Conservation (phyloP, 2,329 filamentous ascomycete species). For the Simplicillium sp. region DNA sequence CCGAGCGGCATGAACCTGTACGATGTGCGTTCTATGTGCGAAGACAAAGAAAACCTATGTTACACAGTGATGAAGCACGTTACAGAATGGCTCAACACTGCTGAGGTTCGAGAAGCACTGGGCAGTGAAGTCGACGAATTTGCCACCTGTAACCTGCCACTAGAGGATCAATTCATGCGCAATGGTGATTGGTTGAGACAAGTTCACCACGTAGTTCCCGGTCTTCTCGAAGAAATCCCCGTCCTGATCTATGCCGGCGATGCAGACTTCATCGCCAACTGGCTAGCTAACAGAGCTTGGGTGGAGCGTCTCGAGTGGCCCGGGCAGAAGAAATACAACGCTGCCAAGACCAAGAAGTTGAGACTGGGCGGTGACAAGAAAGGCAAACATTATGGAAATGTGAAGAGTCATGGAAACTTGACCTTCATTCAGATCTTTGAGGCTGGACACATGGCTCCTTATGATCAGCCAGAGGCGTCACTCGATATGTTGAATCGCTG, state of each 20-base stretch:
- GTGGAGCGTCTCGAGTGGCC: constrained; percentile 88
- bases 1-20: constrained; percentile 90
- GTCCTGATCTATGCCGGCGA: constrained; percentile 91
- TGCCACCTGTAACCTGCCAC: constrained; percentile 97
- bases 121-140: constrained; percentile 84
- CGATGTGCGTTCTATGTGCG: constrained; percentile 84
- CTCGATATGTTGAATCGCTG: constrained; percentile 94
- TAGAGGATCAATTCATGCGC: constrained; percentile 97
- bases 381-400: constrained; percentile 52
- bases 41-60: constrained; percentile 78
- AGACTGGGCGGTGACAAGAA: constrained; percentile 39
- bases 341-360: constrained; percentile 61
- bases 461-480: constrained; percentile 85
- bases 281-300: constrained; percentile 97
- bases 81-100: constrained; percentile 75
- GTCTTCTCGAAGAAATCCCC: constrained; percentile 80
- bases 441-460: constrained; percentile 95
- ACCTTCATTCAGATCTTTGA: constrained; percentile 85
- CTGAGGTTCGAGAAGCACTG: constrained; percentile 74
- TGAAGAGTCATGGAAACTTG: constrained; percentile 88
- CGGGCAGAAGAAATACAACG: constrained; percentile 72
- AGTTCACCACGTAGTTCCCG: constrained; percentile 83
- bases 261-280: constrained; percentile 91
- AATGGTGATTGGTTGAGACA: constrained; percentile 99
- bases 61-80: constrained; percentile 89